phyloP scores from a whole-genome alignment of 225 moss, liverwort and hornwort genomes.

The Marchantia polymorpha region DNA sequence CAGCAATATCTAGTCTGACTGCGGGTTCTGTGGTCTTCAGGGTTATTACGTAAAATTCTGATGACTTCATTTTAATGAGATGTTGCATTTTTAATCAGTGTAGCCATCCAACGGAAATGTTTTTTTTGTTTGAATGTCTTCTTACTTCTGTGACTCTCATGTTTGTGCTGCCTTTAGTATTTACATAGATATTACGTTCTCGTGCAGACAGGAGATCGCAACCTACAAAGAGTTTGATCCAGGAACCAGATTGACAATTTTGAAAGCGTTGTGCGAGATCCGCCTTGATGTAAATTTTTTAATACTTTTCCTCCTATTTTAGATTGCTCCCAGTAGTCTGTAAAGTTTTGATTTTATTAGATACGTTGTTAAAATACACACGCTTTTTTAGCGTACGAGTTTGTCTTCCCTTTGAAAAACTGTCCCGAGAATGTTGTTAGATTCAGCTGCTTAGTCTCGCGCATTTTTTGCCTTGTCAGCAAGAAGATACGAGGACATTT shows the following conservation, averaged over 20 bases:
- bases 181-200: neutral
- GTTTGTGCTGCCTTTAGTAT: neutral
- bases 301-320: too few species aligned
- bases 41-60: too few species aligned
- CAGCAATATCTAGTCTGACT: too few species aligned
- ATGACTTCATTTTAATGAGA: too few species aligned
- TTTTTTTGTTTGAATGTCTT: too few species aligned
- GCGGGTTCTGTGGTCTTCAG: too few species aligned
- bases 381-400: too few species aligned
- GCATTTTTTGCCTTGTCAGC: conserved; percentile 29
- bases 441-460: neutral
- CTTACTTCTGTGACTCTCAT: neutral
- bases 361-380: too few species aligned
- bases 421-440: neutral
- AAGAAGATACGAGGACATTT: conserved; percentile 76
- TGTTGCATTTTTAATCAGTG: too few species aligned
- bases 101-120: neutral
- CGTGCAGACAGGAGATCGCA: conserved; percentile 57
- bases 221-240: conserved; percentile 70
- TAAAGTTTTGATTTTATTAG: too few species aligned
- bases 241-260: conserved; percentile 62
- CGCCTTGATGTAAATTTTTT: conserved; percentile 59
- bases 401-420: neutral
- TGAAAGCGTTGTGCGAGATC: conserved; percentile 92
- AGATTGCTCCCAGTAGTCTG: too few species aligned